These are phyloP conservation scores for Fusarium sambucinum DNA, from an alignment of 2,329 filamentous ascomycete species.

Conservation along the genomic window DNA sequence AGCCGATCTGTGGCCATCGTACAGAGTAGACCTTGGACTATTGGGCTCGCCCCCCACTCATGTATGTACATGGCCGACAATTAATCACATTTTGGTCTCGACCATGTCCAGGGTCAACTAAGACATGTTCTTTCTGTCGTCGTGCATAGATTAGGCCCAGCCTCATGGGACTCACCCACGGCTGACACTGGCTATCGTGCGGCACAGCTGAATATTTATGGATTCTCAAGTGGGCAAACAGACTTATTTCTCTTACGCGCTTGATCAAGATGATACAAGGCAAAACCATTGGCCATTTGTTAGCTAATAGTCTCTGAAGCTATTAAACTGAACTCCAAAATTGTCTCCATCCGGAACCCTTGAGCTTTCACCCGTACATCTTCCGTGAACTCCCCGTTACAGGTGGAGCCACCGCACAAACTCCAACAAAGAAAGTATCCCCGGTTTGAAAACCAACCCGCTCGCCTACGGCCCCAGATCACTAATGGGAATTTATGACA, in stretches of 20 bases:
- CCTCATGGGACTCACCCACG: slow-evolving; percentile 26
- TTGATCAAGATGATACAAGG: not conserved
- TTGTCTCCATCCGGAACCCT: slow-evolving; percentile 29
- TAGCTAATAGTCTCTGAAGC: slow-evolving; percentile 8
- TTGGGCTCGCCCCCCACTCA: slow-evolving; percentile 16
- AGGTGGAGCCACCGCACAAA: slow-evolving; percentile 34
- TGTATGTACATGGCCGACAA: slow-evolving; percentile 19
- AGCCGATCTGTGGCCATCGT: slow-evolving; percentile 1
- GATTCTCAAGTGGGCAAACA: not conserved
- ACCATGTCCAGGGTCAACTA: slow-evolving; percentile 13
- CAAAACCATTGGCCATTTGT: slow-evolving; percentile 10
- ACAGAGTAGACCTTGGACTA: not conserved
- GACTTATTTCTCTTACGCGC: slow-evolving; percentile 12
- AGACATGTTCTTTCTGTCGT: slow-evolving; percentile 20
- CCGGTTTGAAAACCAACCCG: slow-evolving; percentile 33
- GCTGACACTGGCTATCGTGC: slow-evolving; percentile 6
- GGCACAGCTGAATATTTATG: not conserved
- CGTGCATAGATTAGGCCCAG: slow-evolving; percentile 19
- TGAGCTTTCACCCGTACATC: slow-evolving; percentile 20
- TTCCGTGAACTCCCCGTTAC: slow-evolving; percentile 44
- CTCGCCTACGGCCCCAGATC: slow-evolving; percentile 36
- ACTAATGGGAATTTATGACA: slow-evolving; percentile 31
- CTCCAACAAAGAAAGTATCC: slow-evolving; percentile 42
- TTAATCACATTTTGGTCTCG: slow-evolving; percentile 1
- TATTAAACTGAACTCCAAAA: slow-evolving; percentile 9